Evolutionary conservation across 805 yeast genomes (phyloP).

Genomic region (Monosporozyma aquatica): DNA sequence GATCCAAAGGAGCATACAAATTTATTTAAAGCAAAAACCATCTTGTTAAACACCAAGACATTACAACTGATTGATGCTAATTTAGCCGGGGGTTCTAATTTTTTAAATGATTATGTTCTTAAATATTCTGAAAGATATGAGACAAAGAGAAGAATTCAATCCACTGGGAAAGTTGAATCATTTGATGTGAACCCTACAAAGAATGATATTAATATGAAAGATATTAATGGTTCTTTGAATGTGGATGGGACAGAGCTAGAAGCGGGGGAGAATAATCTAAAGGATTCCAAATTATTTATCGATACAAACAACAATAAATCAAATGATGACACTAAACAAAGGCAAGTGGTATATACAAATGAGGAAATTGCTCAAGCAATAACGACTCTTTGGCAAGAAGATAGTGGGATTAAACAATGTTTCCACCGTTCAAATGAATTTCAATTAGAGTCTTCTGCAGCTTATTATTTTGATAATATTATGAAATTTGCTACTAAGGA

Average conservation of each 20-base stretch:
- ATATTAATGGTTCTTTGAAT: constrained; percentile 14
- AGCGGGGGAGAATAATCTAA: too few relatives aligned
- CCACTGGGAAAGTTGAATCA: constrained; percentile 45
- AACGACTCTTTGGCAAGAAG: constrained; percentile 55
- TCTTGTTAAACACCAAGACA: constrained; percentile 47
- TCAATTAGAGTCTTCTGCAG: constrained; percentile 77
- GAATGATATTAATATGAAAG: constrained; percentile 3
- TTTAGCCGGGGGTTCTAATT: constrained; percentile 56
- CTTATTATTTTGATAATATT: constrained; percentile 73
- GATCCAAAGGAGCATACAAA: constrained; percentile 34
- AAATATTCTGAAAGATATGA: constrained; percentile 51
- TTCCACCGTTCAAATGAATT: constrained; percentile 59
- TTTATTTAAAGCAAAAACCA: constrained; percentile 39
- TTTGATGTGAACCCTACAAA: constrained; percentile 16
- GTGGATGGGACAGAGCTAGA: neutral
- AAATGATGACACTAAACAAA: constrained; percentile 1
- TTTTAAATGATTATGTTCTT: constrained; percentile 54
- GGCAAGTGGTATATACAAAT: constrained; percentile 25
- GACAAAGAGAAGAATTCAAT: constrained; percentile 39
- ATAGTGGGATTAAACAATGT: constrained; percentile 55
- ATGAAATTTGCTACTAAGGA: constrained; percentile 50
- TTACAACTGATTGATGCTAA: constrained; percentile 54
- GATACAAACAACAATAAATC: constrained; percentile 9
- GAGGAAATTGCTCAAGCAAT: constrained; percentile 66
- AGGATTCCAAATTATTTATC: neutral